A percentile compares a stretch with the other conserved stretches of the same genome.
phyloP scores from a whole-genome alignment of 2,329 filamentous ascomycete genomes.

The Sclerotiophoma versabilis region DNA sequence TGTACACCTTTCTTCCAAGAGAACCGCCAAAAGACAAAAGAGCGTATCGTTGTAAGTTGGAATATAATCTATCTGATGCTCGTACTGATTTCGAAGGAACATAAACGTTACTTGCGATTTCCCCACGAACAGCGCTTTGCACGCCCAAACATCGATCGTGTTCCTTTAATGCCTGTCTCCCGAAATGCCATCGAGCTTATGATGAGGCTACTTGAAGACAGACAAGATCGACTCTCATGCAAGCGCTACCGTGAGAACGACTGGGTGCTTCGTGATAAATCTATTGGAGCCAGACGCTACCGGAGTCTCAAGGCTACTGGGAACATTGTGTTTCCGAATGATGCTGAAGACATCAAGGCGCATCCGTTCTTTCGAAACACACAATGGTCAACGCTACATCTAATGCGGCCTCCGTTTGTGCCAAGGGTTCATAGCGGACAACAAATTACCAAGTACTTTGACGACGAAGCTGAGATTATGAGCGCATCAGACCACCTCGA shows the following conservation, averaged over 20 bases:
- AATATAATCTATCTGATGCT: too few relatives aligned
- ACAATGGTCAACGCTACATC: conserved; percentile 77
- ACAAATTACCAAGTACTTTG: conserved; percentile 81
- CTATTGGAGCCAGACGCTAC: conserved; percentile 29
- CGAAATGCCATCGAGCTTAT: conserved; percentile 80
- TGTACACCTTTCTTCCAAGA: conserved; percentile 88
- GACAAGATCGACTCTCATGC: conserved; percentile 77
- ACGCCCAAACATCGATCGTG: conserved; percentile 57
- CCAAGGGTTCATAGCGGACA: conserved; percentile 68
- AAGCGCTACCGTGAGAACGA: conserved; percentile 76
- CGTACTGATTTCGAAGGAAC: conserved; percentile 62
- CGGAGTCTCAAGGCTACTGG: conserved; percentile 51
- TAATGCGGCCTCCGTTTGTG: conserved; percentile 76
- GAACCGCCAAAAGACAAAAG: conserved; percentile 81
- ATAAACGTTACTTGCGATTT: conserved; percentile 74
- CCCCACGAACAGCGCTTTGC: conserved; percentile 64
- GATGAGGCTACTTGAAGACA: conserved; percentile 73
- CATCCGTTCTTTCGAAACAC: conserved; percentile 86
- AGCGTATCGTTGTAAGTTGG: conserved; percentile 75
- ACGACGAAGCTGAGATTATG: conserved; percentile 75
- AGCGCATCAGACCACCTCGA: conserved; percentile 48
- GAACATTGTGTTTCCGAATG: conserved; percentile 79
- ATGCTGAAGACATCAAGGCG: conserved; percentile 86
- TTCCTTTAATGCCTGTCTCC: conserved; percentile 62
- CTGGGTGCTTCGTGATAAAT: conserved; percentile 36